phyloP scores from a whole-genome alignment of 768 basidiomycete genomes.

The Phlebiopsis flavidoalba region DNA sequence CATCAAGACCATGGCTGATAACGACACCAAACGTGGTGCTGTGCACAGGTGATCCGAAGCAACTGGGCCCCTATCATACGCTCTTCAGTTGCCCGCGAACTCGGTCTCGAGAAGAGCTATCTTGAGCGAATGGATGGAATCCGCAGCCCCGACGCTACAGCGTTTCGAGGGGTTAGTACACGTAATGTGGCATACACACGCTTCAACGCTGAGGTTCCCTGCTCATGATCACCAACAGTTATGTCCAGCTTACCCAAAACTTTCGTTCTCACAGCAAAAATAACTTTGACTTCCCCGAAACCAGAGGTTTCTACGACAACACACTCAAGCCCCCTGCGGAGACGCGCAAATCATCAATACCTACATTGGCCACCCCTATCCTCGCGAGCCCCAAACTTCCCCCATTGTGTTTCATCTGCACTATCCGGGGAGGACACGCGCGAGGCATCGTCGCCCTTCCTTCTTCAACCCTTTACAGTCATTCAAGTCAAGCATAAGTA shows the following conservation, averaged over 20 bases:
- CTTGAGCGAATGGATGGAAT: constrained; percentile 48
- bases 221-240: constrained; percentile 30
- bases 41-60: constrained; percentile 68
- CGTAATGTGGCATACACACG: constrained; percentile 9
- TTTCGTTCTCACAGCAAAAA: constrained; percentile 59
- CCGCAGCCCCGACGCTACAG: constrained; percentile 22
- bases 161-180: constrained; percentile 14
- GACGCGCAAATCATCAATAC: constrained; percentile 20
- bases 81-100: constrained; percentile 46
- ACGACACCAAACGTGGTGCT: constrained; percentile 53
- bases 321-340: constrained; percentile 48
- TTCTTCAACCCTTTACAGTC: constrained; percentile 67
- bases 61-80: constrained; percentile 66
- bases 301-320: constrained; percentile 45
- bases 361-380: constrained; percentile 20
- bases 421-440: constrained; percentile 57
- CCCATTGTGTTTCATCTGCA: constrained; percentile 61
- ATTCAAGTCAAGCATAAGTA: constrained; percentile 51
- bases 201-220: neutral
- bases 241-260: constrained; percentile 60
- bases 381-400: constrained; percentile 41
- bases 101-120: constrained; percentile 57
- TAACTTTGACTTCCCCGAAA: constrained; percentile 59
- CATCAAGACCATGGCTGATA: constrained; percentile 54
- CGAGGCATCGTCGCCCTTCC: constrained; percentile 63